Evolutionary conservation across 768 basidiomycete species (phyloP).

Genomic region (Podaxis rugospora): DNA sequence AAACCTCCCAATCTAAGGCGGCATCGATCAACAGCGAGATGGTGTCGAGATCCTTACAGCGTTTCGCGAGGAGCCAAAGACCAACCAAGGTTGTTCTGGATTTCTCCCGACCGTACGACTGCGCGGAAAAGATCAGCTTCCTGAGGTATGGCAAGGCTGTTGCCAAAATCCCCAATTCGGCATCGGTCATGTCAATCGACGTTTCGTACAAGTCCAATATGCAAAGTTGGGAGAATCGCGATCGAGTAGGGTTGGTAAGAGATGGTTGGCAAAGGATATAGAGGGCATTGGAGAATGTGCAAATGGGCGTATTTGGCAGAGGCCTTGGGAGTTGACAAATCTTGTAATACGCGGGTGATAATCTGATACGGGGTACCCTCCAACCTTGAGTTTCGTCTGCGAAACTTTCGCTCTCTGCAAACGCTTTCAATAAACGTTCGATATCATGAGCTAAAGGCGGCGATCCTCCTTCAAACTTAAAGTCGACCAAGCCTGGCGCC

Average conservation of each 20-base stretch:
- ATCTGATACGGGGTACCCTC: background rate
- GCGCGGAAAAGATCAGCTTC: background rate
- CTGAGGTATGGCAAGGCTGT: background rate
- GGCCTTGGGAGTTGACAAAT: background rate
- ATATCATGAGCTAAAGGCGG: background rate
- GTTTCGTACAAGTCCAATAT: background rate
- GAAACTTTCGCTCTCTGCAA: background rate
- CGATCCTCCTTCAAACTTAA: background rate
- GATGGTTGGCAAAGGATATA: background rate
- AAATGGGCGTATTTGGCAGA: background rate
- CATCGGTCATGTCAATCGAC: background rate
- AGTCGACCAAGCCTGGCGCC: background rate
- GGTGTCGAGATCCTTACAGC: background rate
- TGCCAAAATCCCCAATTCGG: background rate
- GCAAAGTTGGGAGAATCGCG: background rate
- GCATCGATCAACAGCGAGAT: background rate
- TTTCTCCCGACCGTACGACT: background rate
- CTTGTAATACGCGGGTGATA: background rate
- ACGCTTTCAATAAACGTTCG: background rate
- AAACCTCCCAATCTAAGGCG: background rate
- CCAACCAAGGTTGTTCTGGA: conserved; percentile 3
- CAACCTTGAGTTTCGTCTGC: background rate
- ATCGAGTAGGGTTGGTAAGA: background rate
- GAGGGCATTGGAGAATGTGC: background rate
- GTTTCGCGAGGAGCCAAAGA: conserved; percentile 4